Evolutionary conservation across 139 green algal species (phyloP).

Genomic region (Tetradesmus obliquus): DNA sequence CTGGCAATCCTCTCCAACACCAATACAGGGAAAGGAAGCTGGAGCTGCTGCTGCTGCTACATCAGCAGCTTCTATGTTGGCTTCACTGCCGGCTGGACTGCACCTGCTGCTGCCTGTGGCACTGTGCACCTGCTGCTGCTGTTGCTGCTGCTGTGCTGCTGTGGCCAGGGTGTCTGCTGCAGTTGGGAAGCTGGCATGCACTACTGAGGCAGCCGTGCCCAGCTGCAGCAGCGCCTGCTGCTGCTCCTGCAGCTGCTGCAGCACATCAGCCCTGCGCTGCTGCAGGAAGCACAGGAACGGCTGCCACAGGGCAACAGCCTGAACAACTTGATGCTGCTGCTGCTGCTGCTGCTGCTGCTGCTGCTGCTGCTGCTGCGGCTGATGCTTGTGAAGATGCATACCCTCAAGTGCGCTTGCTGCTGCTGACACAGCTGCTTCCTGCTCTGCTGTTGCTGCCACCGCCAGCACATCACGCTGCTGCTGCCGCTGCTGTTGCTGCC

Average conservation of each 20-base stretch:
- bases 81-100: too few relatives aligned
- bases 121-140: not conserved
- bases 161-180: not conserved
- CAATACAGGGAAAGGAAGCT: not conserved
- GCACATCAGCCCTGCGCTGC: constrained; percentile 20
- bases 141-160: not conserved
- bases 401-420: not conserved
- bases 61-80: not conserved
- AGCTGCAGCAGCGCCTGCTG: not conserved
- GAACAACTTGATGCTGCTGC: not conserved
- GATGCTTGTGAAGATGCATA: not conserved
- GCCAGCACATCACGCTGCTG: not conserved
- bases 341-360: not conserved
- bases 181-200: not conserved
- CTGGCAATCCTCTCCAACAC: not conserved
- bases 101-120: not conserved
- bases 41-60: not conserved
- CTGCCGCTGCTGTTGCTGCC: not conserved
- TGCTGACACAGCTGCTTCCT: not conserved
- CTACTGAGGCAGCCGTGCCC: not conserved
- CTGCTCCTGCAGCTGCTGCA: constrained; percentile 21
- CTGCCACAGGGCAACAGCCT: not conserved
- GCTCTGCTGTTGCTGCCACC: not conserved
- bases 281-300: constrained; percentile 28
- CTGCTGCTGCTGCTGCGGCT: not conserved